Percentiles rank a stretch among this genome's conserved stretches.
These are phyloP conservation scores for Hortaea werneckii DNA, from an alignment of 2,329 filamentous ascomycete genomes.

Conservation along the genomic window DNA sequence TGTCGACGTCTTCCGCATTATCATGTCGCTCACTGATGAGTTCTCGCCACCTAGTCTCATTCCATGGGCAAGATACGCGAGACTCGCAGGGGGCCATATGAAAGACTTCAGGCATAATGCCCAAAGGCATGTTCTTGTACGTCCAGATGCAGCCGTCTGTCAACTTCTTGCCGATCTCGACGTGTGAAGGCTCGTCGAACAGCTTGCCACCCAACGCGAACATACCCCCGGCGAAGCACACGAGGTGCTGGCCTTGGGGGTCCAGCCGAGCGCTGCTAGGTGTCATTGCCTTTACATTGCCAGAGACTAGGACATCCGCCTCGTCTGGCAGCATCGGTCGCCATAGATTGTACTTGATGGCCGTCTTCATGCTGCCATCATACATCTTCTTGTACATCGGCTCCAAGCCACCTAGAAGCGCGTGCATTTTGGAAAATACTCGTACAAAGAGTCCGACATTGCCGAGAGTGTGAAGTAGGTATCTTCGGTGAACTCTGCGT, in stretches of 20 bases:
- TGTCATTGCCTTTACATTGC: conserved; percentile 28
- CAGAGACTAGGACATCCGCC: conserved; percentile 38
- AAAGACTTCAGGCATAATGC: conserved; percentile 54
- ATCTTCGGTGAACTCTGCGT: conserved; percentile 32
- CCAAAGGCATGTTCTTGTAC: conserved; percentile 45
- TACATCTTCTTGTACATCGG: conserved; percentile 45
- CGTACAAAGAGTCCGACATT: conserved; percentile 29
- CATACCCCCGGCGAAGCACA: conserved; percentile 54
- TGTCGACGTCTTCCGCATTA: conserved; percentile 17
- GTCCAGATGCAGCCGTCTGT: conserved; percentile 55
- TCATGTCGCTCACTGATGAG: conserved; percentile 23
- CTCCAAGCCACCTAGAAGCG: conserved; percentile 37
- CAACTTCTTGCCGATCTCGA: conserved; percentile 47
- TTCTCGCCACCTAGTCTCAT: conserved; percentile 42
- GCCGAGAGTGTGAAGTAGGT: conserved; percentile 27
- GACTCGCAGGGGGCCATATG: conserved; percentile 40
- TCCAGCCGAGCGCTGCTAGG: conserved; percentile 22
- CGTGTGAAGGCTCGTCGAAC: conserved; percentile 44
- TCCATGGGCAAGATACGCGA: conserved; percentile 38
- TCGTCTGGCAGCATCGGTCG: conserved; percentile 39
- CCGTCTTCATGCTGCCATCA: conserved; percentile 38
- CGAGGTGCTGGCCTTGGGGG: conserved; percentile 47
- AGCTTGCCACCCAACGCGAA: conserved; percentile 49
- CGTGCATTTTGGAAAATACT: conserved; percentile 39
- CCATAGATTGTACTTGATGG: conserved; percentile 37